Evolutionary conservation across 139 green algal species (phyloP), one percentile per base, ranked within the genome.

Genomic region (Chlamydomonas sphaeroides): DNA sequence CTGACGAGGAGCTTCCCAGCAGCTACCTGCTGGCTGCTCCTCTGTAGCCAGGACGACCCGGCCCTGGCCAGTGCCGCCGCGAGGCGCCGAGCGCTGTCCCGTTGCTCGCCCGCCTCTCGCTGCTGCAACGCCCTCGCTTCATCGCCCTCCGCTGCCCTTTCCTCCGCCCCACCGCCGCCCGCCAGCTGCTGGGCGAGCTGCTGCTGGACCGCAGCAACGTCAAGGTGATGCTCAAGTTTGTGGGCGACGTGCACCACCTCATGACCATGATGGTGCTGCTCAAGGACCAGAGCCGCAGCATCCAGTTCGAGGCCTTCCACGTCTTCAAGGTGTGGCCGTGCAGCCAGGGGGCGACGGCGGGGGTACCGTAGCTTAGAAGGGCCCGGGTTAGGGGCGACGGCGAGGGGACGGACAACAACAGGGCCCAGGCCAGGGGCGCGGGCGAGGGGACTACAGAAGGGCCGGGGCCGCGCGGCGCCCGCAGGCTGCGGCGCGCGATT

Each of bases 261-360:
- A 96, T 95, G 88, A 89, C 93, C 42, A 96, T 98, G 89, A 99
- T 99, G 96, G 94, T 93, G 61, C 87, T 99, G 80, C 90, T 99
- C 32, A 96, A 94, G 85, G 96, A 98, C 85, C 84, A 87, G n/a
- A 94, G 89, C 23, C 85, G 91, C 8, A 95, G 81, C 91, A 99
- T 99, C 59, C 96, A 99, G 89, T 99, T 94, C 79, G 96, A 99
- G 89, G 96, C 96, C 0, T 99, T 98, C 87, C 96, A 99, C 86
- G 95, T 98, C 0, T 99, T 99, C 92, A 99, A 99, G 94, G 95
- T 98, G 67, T 41, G 59, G 49, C 18, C 49, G 6, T 18, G 6
- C 18, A 2, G 49, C 10, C 49, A 26, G 49, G 49, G 49, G 18
- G 49, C 18, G 49, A 3, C 5, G 2, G 49, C 18, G 49, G 2